Evolutionary conservation across 345 rosid genomes (phyloP).

Genomic region (Eucalyptus tenuipes): DNA sequence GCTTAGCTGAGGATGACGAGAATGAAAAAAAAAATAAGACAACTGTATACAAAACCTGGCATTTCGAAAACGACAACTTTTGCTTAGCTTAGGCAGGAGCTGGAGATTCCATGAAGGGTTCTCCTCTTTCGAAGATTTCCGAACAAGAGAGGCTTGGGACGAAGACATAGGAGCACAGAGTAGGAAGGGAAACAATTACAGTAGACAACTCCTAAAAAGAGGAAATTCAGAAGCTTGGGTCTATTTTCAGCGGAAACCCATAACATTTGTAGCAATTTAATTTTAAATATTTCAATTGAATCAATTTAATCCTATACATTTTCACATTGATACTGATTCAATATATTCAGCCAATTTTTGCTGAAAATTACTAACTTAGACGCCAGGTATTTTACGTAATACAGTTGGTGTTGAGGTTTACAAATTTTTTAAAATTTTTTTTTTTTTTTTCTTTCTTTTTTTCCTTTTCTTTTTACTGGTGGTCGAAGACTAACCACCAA

Average conservation of each 20-base stretch:
- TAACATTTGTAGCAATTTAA: no score
- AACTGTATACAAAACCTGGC: neutral
- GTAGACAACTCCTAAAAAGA: no score
- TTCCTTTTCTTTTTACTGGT: fast-evolving
- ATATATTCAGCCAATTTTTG: fast-evolving
- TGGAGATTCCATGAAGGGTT: neutral
- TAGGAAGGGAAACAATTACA: neutral
- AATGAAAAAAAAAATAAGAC: fast-evolving
- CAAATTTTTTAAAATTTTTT: no score
- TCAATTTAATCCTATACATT: fast-evolving
- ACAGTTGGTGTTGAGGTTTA: fast-evolving
- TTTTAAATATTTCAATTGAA: no score
- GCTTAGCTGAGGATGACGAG: neutral
- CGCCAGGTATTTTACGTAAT: fast-evolving
- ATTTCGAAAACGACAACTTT: neutral
- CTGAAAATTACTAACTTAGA: no score
- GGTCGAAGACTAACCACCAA: fast-evolving
- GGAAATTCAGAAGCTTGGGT: no score
- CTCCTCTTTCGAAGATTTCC: neutral
- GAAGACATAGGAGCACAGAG: neutral
- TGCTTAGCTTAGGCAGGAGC: neutral
- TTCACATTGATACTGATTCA: fast-evolving
- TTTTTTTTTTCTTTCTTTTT: fast-evolving
- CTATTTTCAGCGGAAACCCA: fast-evolving
- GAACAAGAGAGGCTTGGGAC: neutral